A percentile compares a stretch with the other conserved stretches of the same genome.
Conservation (phyloP, 306 rosid genomes). For the Fragaria ananassa region DNA sequence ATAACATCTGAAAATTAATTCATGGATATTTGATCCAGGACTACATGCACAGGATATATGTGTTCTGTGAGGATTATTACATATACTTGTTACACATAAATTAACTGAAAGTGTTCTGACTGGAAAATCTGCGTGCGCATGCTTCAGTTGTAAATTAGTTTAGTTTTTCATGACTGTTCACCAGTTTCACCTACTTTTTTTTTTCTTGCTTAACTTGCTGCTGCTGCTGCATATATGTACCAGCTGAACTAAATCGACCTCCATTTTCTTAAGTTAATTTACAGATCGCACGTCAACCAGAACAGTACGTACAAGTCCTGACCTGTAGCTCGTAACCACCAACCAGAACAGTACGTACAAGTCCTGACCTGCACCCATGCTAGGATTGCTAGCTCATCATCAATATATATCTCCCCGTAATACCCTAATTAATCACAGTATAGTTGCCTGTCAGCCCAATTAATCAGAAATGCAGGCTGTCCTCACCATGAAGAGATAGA, state of each 20-base stretch:
- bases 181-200: slow-evolving; percentile 62
- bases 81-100: neutral
- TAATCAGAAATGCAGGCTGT: neutral
- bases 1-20: neutral
- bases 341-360: neutral
- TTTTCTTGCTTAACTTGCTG: slow-evolving; percentile 14
- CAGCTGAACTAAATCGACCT: neutral
- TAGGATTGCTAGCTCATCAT: neutral
- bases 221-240: neutral
- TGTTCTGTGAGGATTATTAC: neutral
- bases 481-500: neutral
- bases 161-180: slow-evolving; percentile 49
- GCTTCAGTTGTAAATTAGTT: slow-evolving; percentile 2
- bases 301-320: neutral
- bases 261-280: neutral
- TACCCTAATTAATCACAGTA: neutral
- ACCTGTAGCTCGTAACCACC: neutral
- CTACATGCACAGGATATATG: neutral
- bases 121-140: neutral
- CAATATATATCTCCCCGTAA: neutral
- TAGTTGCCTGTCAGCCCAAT: neutral
- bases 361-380: neutral
- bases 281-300: neutral
- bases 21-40: neutral
- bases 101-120: neutral